A percentile compares a stretch with the other conserved stretches of the same genome.
phyloP scores from a whole-genome alignment of 371 early-diverging fungal species.

The Ecytonucleospora hepatopenaei region DNA sequence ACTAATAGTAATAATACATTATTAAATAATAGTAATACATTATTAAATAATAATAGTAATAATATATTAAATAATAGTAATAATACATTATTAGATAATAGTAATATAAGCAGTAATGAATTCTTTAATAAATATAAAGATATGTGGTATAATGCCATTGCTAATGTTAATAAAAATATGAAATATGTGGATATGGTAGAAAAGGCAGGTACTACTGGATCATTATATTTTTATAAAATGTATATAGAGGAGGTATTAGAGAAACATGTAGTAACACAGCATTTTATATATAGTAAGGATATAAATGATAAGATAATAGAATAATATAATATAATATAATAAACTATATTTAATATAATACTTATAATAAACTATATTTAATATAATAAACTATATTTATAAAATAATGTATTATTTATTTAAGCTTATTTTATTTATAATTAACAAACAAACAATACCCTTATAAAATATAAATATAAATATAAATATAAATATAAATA shows the following conservation, averaged over 20 bases:
- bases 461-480: too few species aligned
- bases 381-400: too few species aligned
- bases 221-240: slow-evolving; percentile 86
- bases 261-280: slow-evolving; percentile 92
- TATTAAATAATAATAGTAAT: slow-evolving; percentile 1
- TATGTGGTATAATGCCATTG: background rate
- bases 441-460: too few species aligned
- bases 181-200: background rate
- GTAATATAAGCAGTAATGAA: background rate
- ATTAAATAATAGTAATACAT: too few species aligned
- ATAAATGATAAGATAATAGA: slow-evolving; percentile 38
- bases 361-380: too few species aligned
- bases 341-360: too few species aligned
- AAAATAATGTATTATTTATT: too few species aligned
- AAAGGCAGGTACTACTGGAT: slow-evolving; percentile 86
- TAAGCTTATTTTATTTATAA: too few species aligned
- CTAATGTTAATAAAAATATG: slow-evolving; percentile 11
- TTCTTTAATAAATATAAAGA: slow-evolving; percentile 17
- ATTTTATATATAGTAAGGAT: slow-evolving; percentile 75
- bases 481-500: too few species aligned
- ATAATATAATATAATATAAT: background rate
- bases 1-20: too few species aligned
- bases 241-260: slow-evolving; percentile 82
- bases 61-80: slow-evolving; percentile 66
- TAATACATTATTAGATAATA: slow-evolving; percentile 6